Conservation (phyloP, 768 basidiomycete genomes). For the Russula earlei region DNA sequence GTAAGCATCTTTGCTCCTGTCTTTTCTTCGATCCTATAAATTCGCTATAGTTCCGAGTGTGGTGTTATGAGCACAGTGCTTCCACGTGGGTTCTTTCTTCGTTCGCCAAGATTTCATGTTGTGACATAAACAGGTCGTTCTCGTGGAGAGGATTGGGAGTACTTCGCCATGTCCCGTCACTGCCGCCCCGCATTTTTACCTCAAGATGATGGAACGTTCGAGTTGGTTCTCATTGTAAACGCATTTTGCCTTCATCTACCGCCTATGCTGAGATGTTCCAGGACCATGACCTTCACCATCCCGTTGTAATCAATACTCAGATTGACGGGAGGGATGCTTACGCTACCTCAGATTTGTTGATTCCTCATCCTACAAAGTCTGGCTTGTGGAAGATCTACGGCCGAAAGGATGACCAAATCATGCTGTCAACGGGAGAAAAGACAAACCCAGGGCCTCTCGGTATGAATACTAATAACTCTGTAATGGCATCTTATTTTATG, state of each 20-base stretch:
- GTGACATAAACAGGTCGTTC: not conserved
- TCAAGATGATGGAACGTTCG: slow-evolving; percentile 20
- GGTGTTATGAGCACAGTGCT: slow-evolving; percentile 20
- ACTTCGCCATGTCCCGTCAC: slow-evolving; percentile 19
- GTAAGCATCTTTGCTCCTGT: slow-evolving; percentile 9
- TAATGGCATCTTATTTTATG: not conserved
- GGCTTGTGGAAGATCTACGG: slow-evolving; percentile 28
- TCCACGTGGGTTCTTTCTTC: slow-evolving; percentile 13
- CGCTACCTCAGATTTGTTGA: slow-evolving; percentile 35
- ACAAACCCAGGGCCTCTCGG: slow-evolving; percentile 28
- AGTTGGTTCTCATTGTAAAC: slow-evolving; percentile 21
- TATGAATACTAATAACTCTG: not conserved
- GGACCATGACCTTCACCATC: slow-evolving; percentile 21
- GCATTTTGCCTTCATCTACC: not conserved
- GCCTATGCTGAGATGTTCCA: slow-evolving; percentile 1
- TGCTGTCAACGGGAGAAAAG: slow-evolving; percentile 28
- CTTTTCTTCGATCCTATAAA: not conserved
- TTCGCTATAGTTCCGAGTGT: slow-evolving; percentile 17
- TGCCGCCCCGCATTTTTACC: slow-evolving; percentile 18
- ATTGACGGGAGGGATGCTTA: slow-evolving; percentile 33
- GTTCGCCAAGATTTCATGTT: not conserved
- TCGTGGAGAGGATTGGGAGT: slow-evolving; percentile 23
- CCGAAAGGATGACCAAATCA: slow-evolving; percentile 27
- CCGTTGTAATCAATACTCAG: slow-evolving; percentile 27
- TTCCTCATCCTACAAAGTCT: slow-evolving; percentile 35